Evolutionary conservation across 805 yeast species (phyloP).

Genomic region (Wickerhamomyces sydowiorum): DNA sequence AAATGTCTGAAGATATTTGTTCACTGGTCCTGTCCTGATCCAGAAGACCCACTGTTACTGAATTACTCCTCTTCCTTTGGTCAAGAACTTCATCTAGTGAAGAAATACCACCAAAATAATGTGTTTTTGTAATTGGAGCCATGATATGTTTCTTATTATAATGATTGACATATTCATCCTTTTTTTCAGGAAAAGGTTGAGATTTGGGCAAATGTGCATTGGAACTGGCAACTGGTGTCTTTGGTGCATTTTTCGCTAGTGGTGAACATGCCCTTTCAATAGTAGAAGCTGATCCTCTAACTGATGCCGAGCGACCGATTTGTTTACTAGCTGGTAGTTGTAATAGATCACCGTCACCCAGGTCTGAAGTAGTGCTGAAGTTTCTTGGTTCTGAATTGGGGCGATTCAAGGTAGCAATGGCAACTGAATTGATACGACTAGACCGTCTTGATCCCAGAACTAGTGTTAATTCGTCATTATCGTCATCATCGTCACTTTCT

Average conservation of each 20-base stretch:
- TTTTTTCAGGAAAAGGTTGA: background rate
- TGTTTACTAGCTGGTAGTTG: background rate
- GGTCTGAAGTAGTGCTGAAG: slow-evolving; percentile 1
- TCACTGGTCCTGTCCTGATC: background rate
- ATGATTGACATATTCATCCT: slow-evolving; percentile 30
- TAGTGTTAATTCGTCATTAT: slow-evolving; percentile 37
- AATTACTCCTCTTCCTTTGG: slow-evolving; percentile 2
- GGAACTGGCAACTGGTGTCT: slow-evolving; percentile 23
- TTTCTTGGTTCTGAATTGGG: slow-evolving; percentile 2
- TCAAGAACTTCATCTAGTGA: slow-evolving; percentile 1
- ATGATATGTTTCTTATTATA: slow-evolving; percentile 36
- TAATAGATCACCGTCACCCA: background rate
- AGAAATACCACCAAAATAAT: background rate
- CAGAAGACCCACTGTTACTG: slow-evolving; percentile 3
- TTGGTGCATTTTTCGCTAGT: slow-evolving; percentile 28
- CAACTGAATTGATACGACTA: background rate
- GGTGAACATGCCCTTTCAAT: slow-evolving; percentile 29
- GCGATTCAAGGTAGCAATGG: slow-evolving; percentile 15
- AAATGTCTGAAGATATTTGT: too few species aligned
- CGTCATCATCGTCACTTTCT: slow-evolving; percentile 31
- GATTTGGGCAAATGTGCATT: slow-evolving; percentile 21
- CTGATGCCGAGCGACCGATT: background rate
- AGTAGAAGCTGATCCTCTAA: background rate
- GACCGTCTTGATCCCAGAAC: slow-evolving; percentile 37
- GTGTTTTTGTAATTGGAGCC: slow-evolving; percentile 1